Conservation (phyloP, 176 grass and related monocot genomes). For the Miscanthus lutarioriparius region DNA sequence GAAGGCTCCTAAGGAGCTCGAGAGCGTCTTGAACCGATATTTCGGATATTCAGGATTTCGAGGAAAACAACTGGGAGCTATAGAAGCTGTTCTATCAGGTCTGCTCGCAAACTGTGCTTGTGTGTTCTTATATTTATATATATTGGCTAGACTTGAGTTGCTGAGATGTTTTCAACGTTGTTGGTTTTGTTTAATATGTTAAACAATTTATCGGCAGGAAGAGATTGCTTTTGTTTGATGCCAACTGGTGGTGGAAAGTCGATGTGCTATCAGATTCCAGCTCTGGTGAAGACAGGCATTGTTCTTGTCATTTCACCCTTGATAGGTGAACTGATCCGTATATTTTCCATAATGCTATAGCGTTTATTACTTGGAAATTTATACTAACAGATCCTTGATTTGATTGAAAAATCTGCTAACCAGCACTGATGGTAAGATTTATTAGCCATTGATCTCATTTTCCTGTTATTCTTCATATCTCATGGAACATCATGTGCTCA, state of each 20-base stretch:
- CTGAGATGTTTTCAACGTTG: background rate
- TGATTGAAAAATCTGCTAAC: conserved; percentile 47
- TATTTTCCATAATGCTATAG: conserved; percentile 16
- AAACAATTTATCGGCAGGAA: conserved; percentile 56
- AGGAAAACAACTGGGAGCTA: conserved; percentile 84
- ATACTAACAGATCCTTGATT: conserved; percentile 45
- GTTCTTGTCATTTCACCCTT: conserved; percentile 97
- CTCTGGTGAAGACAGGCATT: conserved; percentile 81
- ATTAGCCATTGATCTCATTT: conserved; percentile 7
- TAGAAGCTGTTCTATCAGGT: conserved; percentile 93
- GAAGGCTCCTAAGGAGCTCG: conserved; percentile 46
- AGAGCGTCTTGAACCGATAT: conserved; percentile 60
- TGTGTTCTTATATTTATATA: background rate
- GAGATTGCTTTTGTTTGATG: conserved; percentile 98
- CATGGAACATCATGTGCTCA: conserved; percentile 34
- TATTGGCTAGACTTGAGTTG: background rate
- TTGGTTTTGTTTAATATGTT: background rate
- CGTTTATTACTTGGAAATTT: conserved; percentile 24
- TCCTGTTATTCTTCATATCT: conserved; percentile 16
- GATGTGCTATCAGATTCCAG: conserved; percentile 93
- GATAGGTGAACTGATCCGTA: conserved; percentile 63
- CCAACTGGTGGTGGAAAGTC: conserved; percentile 98
- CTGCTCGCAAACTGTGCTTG: background rate
- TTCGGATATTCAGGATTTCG: conserved; percentile 80
- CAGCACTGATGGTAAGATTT: conserved; percentile 88